Conservation (phyloP, 2,329 filamentous ascomycete genomes). For the Calycina herbarum region DNA sequence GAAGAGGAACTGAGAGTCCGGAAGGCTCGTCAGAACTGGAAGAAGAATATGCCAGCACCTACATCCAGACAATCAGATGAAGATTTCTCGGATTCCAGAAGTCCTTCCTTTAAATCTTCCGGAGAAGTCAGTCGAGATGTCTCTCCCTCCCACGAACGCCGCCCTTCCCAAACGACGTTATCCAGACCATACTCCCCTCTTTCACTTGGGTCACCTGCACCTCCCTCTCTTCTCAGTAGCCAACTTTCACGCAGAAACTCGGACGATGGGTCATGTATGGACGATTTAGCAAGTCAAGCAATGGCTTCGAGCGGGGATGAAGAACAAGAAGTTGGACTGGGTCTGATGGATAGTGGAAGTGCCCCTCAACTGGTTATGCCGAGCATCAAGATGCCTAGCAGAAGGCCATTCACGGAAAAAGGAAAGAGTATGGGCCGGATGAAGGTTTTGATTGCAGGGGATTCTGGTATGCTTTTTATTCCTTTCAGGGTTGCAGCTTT, state of each 20-base stretch:
- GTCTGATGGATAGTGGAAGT: conserved; percentile 49
- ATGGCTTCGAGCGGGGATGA: conserved; percentile 38
- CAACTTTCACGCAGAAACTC: conserved; percentile 55
- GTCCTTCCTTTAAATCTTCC: conserved; percentile 38
- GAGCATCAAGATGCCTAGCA: conserved; percentile 84
- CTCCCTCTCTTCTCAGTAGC: conserved; percentile 48
- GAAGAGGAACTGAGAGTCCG: conserved; percentile 28
- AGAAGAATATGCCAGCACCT: conserved; percentile 29
- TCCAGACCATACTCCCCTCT: conserved; percentile 49
- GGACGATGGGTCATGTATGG: conserved; percentile 49
- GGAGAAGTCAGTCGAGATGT: conserved; percentile 37
- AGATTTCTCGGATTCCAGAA: conserved; percentile 28
- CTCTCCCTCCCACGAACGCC: conserved; percentile 35
- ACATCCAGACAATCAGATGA: conserved; percentile 28
- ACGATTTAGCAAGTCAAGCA: conserved; percentile 43
- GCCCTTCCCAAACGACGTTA: conserved; percentile 37
- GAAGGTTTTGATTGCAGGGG: conserved; percentile 85
- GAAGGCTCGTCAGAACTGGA: conserved; percentile 33
- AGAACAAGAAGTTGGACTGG: conserved; percentile 47
- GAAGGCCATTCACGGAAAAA: conserved; percentile 84
- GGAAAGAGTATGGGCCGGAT: conserved; percentile 82
- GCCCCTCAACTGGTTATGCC: conserved; percentile 94
- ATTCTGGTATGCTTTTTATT: conserved; percentile 56
- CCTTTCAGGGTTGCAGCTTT: background rate
- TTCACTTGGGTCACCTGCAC: conserved; percentile 43